These are phyloP conservation scores for Porphyra umbilicalis DNA, from an alignment of 31 red algal genomes.

Conservation along the genomic window DNA sequence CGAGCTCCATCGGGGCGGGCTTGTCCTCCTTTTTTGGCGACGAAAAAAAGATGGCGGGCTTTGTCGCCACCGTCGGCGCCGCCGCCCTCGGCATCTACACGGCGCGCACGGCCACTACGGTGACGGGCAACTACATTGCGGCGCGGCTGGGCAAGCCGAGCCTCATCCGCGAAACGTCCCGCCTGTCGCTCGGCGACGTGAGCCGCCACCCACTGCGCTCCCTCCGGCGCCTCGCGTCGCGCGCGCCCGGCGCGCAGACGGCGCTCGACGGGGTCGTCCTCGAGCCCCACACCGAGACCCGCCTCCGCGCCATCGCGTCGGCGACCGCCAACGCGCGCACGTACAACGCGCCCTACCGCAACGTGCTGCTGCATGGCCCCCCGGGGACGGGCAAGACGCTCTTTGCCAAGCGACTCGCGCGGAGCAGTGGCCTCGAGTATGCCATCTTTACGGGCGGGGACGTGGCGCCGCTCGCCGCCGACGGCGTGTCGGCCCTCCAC, in stretches of 20 bases:
- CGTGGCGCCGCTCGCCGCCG: conserved; percentile 67
- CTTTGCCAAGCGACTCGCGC: conserved; percentile 86
- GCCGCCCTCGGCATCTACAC: conserved; percentile 74
- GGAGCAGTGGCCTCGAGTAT: conserved; percentile 71
- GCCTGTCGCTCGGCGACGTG: conserved; percentile 39
- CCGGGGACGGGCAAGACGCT: conserved; percentile 98
- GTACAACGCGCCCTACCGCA: conserved; percentile 69
- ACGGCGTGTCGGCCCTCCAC: conserved; percentile 77
- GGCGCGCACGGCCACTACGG: conserved; percentile 50
- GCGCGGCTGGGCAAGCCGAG: conserved; percentile 71
- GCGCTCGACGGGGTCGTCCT: conserved; percentile 71
- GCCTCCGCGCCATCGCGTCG: conserved; percentile 56
- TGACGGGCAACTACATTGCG: conserved; percentile 54
- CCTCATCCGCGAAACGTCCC: conserved; percentile 68
- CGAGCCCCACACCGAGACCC: conserved; percentile 20
- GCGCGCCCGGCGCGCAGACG: conserved; percentile 36
- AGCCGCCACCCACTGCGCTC: conserved; percentile 45
- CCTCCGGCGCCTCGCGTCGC: conserved; percentile 13
- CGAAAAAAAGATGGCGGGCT: conserved; percentile 47
- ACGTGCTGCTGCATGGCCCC: conserved; percentile 89
- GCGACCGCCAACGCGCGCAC: conserved; percentile 53
- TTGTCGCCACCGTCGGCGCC: conserved; percentile 53
- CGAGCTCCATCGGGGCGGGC: conserved; percentile 62
- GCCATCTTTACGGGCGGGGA: conserved; percentile 92
- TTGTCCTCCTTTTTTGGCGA: conserved; percentile 63